Evolutionary conservation across 2,329 filamentous ascomycete genomes (phyloP), one percentile per base, ranked within the genome.

Genomic region (Chaetomium globosum): DNA sequence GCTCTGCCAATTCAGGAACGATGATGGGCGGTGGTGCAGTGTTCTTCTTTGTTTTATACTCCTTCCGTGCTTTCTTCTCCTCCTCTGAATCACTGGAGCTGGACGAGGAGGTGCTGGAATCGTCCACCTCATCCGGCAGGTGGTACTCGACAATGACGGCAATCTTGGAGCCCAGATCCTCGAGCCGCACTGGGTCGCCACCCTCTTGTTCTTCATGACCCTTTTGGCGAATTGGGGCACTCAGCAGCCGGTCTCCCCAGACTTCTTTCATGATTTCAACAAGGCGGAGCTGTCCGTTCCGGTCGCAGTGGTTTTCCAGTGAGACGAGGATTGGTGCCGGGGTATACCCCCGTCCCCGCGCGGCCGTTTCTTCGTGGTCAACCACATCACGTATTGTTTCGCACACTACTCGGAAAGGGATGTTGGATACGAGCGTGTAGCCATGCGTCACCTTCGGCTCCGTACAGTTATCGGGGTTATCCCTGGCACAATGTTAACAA

Each of bases 61-160:
- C 39, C 39, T 43, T 1, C 16, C 39, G 39, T 5, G 39, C 39
- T 43, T 43, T 16, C 16, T 43, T 43, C 39, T 43, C 39, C 39
- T 43, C 13, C 39, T 43, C 39, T 1, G 39, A 43, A 16, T 43
- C 39, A 7, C 39, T 43, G 16, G 39, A 43, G 39, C 39, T 43
- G 16, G 39, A 43, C 4, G 39, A 19, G 52, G 76, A 67, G 60
- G 61, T 63, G 33, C 73, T 75, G 55, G 73, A 72, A 31, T 75
- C 76, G 28, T 75, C 77, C 4, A 75, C 73, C 70, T 88, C 85
- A 39, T 82, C 77, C 0, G 81, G 80, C 9, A 89, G 76, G 71
- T 89, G 86, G 67, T 87, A 88, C 73, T 90, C 88, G 61, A 90
- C 87, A 52, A 90, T 89, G 64, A 90, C 81, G 4, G 84, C 83